Evolutionary conservation across 768 basidiomycete species (phyloP).

Genomic region (Rhodosporidiobolus odoratus): DNA sequence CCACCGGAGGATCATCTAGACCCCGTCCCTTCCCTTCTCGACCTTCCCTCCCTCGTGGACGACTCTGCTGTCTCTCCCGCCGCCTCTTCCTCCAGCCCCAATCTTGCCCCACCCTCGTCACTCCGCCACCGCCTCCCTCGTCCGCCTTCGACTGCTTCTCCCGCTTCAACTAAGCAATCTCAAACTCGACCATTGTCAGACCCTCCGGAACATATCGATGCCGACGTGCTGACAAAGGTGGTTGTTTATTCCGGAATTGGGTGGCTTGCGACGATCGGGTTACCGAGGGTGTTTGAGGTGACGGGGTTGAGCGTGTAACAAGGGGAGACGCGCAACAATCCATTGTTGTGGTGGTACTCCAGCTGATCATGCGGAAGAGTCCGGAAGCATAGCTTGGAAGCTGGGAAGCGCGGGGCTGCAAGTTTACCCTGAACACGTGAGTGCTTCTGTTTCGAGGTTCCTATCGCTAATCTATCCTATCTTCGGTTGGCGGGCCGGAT

Average conservation of each 20-base stretch:
- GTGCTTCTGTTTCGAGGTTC: no score
- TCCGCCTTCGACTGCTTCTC: not conserved
- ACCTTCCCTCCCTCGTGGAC: conserved; percentile 54
- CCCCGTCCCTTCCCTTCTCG: conserved; percentile 79
- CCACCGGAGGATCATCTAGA: conserved; percentile 49
- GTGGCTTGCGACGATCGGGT: conserved; percentile 32
- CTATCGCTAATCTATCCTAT: no score
- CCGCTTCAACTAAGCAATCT: conserved; percentile 25
- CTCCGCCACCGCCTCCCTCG: not conserved
- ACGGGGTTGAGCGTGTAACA: conserved; percentile 4
- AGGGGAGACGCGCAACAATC: not conserved
- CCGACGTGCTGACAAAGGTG: conserved; percentile 40
- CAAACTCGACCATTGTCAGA: no score
- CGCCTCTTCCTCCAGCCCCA: not conserved
- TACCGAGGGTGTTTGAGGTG: conserved; percentile 17
- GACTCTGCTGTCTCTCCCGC: conserved; percentile 3
- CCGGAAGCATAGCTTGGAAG: no score
- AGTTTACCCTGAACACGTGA: no score
- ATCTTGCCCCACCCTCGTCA: no score
- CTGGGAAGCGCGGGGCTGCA: no score
- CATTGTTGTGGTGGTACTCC: no score
- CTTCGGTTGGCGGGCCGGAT: no score
- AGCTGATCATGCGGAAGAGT: no score
- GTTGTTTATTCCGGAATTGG: conserved; percentile 66
- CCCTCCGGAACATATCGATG: conserved; percentile 7